phyloP scores from a whole-genome alignment of 768 basidiomycete genomes.

The Mycena floridula region DNA sequence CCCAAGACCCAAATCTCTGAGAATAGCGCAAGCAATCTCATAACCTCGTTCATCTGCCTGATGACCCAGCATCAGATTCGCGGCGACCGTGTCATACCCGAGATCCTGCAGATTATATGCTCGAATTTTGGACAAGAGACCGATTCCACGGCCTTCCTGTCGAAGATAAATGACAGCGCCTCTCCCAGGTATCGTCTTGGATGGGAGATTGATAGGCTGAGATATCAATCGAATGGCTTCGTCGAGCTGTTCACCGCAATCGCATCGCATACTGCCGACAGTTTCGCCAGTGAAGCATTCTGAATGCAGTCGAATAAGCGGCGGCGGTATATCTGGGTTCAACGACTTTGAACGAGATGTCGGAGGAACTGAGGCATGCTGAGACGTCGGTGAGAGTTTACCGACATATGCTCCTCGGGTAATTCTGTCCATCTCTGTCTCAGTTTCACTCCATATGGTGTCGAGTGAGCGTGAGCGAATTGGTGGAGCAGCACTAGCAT shows the following conservation, averaged over 20 bases:
- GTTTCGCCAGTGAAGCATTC: constrained; percentile 99
- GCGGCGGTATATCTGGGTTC: constrained; percentile 45
- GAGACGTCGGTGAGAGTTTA: constrained; percentile 55
- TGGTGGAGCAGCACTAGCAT: constrained; percentile 37
- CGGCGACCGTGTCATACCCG: constrained; percentile 97
- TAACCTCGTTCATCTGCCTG: constrained; percentile 92
- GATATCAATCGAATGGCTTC: constrained; percentile 92
- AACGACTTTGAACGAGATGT: constrained; percentile 4
- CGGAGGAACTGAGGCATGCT: constrained; percentile 35
- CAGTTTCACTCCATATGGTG: constrained; percentile 72
- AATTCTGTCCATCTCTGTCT: constrained; percentile 92
- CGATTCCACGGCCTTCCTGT: constrained; percentile 97
- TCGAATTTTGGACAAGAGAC: constrained; percentile 88
- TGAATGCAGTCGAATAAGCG: constrained; percentile 92
- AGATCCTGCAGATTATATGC: constrained; percentile 98
- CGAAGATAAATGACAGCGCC: constrained; percentile 94
- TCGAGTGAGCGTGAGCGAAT: constrained; percentile 84
- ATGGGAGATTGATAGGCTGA: constrained; percentile 59
- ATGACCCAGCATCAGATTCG: constrained; percentile 93
- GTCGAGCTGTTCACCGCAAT: constrained; percentile 97
- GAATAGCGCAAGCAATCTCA: constrained; percentile 84
- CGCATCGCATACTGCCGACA: constrained; percentile 96
- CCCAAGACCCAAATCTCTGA: constrained; percentile 80
- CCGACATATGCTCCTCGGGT: constrained; percentile 93
- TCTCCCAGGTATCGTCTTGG: constrained; percentile 65